phyloP scores from a whole-genome alignment of 345 rosid genomes.

The Citrus hindsii region DNA sequence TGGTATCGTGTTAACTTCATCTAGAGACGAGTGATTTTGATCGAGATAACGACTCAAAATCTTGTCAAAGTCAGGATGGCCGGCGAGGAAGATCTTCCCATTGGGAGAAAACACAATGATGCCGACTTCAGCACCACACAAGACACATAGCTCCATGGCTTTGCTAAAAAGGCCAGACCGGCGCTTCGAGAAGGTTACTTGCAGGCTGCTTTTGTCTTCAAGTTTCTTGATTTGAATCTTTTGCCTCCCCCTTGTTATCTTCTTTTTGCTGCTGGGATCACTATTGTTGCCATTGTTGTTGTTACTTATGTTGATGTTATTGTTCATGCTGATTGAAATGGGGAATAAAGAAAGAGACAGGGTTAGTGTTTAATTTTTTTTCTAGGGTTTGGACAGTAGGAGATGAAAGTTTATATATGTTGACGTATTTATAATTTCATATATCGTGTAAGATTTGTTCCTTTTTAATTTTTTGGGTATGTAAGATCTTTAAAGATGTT shows the following conservation, averaged over 20 bases:
- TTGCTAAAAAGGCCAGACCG: conserved; percentile 33
- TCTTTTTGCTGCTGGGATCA: not conserved
- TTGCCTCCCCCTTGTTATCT: conserved; percentile 19
- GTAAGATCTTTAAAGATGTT: not conserved
- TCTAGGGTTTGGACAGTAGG: not conserved
- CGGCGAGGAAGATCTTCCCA: conserved; percentile 26
- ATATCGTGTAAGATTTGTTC: not conserved
- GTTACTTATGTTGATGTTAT: not conserved
- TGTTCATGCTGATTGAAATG: not conserved
- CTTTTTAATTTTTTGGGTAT: not conserved
- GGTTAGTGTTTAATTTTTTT: not conserved
- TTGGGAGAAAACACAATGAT: conserved; percentile 31
- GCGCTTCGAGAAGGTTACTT: conserved; percentile 28
- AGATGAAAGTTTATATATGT: not conserved
- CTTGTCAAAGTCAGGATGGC: conserved; percentile 23
- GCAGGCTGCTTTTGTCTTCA: conserved; percentile 5
- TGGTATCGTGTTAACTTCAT: not conserved
- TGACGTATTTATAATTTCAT: not conserved
- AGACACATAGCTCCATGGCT: conserved; percentile 31
- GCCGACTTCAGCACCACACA: conserved; percentile 32
- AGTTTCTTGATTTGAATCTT: conserved; percentile 28
- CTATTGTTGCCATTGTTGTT: not conserved
- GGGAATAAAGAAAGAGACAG: not conserved
- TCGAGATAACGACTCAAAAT: conserved; percentile 11
- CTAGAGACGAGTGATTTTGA: not conserved